A percentile compares a stretch with the other conserved stretches of the same genome.
phyloP scores from a whole-genome alignment of 1,284 basidiomycete species.

The Ceratobasidium sp. region DNA sequence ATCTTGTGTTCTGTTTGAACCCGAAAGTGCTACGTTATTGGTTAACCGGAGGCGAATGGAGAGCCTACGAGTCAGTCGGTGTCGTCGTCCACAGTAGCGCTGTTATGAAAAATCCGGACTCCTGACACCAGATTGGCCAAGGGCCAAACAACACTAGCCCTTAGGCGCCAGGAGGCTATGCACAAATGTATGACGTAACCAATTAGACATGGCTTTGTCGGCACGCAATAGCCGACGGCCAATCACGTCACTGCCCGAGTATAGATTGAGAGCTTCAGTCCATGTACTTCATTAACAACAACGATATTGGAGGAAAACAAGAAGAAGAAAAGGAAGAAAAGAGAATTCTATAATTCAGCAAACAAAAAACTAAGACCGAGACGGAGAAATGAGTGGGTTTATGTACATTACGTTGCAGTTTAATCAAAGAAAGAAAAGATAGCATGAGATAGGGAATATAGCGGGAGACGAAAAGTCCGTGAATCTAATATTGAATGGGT shows the following conservation, averaged over 20 bases:
- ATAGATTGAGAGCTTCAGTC: too few relatives aligned
- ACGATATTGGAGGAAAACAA: neutral
- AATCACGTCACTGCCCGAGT: neutral
- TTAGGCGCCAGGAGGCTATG: too few relatives aligned
- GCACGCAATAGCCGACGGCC: neutral
- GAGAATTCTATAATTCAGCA: neutral
- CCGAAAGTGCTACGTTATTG: too few relatives aligned
- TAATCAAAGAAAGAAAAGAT: neutral
- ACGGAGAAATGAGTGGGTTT: constrained; percentile 10
- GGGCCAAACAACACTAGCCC: too few relatives aligned
- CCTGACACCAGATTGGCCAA: too few relatives aligned
- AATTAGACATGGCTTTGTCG: neutral
- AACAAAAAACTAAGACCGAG: neutral
- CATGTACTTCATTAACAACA: neutral
- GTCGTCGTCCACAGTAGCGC: too few relatives aligned
- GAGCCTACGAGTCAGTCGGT: too few relatives aligned
- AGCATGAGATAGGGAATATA: neutral
- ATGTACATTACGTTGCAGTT: constrained; percentile 13
- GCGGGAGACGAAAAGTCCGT: neutral
- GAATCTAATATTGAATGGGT: neutral
- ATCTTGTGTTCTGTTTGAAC: too few relatives aligned
- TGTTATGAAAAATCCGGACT: too few relatives aligned
- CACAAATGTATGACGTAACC: neutral
- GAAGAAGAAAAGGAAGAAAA: neutral
- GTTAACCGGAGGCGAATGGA: too few relatives aligned